phyloP scores from a whole-genome alignment of 805 yeast genomes.

The Myxozyma sirexii region DNA sequence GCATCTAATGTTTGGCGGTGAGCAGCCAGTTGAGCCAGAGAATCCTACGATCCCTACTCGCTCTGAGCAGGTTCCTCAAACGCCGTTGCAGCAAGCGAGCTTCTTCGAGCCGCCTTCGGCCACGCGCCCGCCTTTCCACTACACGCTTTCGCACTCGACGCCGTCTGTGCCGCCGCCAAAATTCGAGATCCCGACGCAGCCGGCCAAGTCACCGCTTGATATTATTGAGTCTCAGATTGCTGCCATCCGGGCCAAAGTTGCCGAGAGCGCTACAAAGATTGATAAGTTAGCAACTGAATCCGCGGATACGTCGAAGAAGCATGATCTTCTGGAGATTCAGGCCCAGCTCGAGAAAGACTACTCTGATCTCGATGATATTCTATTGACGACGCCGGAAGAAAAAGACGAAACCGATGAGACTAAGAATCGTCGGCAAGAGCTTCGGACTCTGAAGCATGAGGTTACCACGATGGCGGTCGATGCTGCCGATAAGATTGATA shows the following conservation, averaged over 20 bases:
- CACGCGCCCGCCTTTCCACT: conserved; percentile 27
- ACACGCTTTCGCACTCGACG: conserved; percentile 20
- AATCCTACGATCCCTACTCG: not conserved
- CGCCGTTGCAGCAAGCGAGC: not conserved
- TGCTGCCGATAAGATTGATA: conserved; percentile 37
- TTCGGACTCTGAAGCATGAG: conserved; percentile 34
- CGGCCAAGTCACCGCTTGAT: conserved; percentile 12
- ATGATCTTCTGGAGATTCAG: conserved; percentile 25
- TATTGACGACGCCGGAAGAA: conserved; percentile 18
- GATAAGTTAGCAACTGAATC: conserved; percentile 5
- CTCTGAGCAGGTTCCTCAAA: not conserved
- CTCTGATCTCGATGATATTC: conserved; percentile 36
- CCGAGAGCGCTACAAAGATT: conserved; percentile 9
- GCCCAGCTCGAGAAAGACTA: conserved; percentile 34
- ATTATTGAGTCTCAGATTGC: not conserved
- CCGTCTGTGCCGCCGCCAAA: conserved; percentile 10
- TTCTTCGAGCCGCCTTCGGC: conserved; percentile 8
- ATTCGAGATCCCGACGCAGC: conserved; percentile 8
- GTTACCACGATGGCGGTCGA: conserved; percentile 38
- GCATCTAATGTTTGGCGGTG: conserved; percentile 14
- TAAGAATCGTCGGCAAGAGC: conserved; percentile 18
- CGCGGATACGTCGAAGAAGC: not conserved
- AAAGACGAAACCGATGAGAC: conserved; percentile 19
- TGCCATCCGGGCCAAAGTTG: conserved; percentile 1
- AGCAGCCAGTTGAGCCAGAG: not conserved